phyloP scores from a whole-genome alignment of 108 stramenopile species.

The Stephanodiscus triporus region DNA sequence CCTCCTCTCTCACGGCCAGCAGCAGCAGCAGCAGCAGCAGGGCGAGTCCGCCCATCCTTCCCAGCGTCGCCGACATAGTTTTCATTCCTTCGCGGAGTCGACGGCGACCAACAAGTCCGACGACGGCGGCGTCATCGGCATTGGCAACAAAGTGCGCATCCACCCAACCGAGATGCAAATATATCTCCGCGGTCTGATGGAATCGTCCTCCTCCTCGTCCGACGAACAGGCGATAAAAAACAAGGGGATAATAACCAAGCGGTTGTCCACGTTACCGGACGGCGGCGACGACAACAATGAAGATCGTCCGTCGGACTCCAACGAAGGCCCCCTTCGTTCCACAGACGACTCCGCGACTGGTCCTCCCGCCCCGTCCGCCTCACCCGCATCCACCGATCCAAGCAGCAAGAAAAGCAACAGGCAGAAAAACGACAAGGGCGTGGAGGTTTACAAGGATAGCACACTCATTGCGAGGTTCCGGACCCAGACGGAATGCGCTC shows the following conservation, averaged over 20 bases:
- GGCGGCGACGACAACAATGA: not conserved
- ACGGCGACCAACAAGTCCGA: not conserved
- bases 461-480: constrained; percentile 35
- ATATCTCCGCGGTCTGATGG: constrained; percentile 8
- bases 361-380: not conserved
- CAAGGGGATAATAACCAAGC: not conserved
- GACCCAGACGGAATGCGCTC: constrained; percentile 46
- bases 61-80: not conserved
- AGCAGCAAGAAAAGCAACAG: constrained; percentile 3
- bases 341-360: not conserved
- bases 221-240: not conserved
- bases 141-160: constrained; percentile 13
- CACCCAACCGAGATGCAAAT: constrained; percentile 23
- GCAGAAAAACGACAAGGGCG: constrained; percentile 33
- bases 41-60: not conserved
- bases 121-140: not conserved
- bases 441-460: constrained; percentile 25
- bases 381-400: not conserved
- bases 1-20: not conserved
- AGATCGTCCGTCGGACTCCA: not conserved
- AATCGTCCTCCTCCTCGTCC: not conserved
- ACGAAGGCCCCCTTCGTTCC: not conserved
- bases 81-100: not conserved
- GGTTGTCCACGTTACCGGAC: not conserved
- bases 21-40: not conserved